Conservation (phyloP, 140 eudicot genomes). For the Ambrosia hybrid region DNA sequence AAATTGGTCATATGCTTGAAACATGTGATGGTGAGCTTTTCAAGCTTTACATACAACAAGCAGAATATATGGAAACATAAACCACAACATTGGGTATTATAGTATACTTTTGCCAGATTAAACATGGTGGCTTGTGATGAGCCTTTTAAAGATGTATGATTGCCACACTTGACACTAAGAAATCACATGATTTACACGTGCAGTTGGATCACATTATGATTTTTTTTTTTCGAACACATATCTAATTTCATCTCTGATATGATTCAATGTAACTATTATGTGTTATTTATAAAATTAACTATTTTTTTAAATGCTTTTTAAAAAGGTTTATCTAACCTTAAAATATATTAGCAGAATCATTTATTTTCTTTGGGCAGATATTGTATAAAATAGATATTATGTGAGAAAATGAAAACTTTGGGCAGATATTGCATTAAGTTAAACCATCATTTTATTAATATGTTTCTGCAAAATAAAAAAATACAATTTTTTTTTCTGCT, state of each 20-base stretch:
- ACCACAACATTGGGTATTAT: conserved; percentile 14
- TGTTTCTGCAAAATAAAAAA: background rate
- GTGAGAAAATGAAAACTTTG: too few relatives aligned
- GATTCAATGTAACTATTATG: too few relatives aligned
- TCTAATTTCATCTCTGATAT: too few relatives aligned
- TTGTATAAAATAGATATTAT: too few relatives aligned
- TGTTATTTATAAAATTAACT: too few relatives aligned
- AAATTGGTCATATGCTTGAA: background rate
- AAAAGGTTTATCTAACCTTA: too few relatives aligned
- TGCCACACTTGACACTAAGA: conserved; percentile 30
- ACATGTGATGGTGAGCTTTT: conserved; percentile 10
- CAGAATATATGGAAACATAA: conserved; percentile 8
- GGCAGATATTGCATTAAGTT: too few relatives aligned
- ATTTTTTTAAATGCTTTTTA: too few relatives aligned
- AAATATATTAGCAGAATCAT: too few relatives aligned
- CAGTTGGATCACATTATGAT: conserved; percentile 21
- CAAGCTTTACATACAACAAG: background rate
- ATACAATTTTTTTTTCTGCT: background rate
- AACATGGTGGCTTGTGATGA: conserved; percentile 29
- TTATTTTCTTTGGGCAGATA: too few relatives aligned
- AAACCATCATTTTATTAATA: too few relatives aligned
- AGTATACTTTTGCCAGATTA: conserved; percentile 20
- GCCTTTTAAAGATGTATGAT: conserved; percentile 17
- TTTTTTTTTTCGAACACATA: background rate
- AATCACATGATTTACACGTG: conserved; percentile 37